Evolutionary conservation across 306 rosid species (phyloP), one percentile per base, ranked within the genome.

Genomic region (Vachellia pachyceras): DNA sequence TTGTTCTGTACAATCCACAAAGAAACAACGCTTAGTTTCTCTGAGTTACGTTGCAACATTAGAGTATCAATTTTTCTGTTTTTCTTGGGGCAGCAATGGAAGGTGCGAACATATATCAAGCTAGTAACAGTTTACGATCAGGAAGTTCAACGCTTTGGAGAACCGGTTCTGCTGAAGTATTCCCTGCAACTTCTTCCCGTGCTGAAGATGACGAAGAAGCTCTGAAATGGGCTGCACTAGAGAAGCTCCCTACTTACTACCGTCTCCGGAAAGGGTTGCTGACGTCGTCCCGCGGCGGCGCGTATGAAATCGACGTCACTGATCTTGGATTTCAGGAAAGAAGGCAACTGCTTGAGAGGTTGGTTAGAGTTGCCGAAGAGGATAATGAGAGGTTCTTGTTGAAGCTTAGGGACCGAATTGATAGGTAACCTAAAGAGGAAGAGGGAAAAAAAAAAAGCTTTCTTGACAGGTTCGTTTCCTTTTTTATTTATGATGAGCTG

Each of bases 191-290:
- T 10, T 77, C 77, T 17, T 77, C 75, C 1, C 39, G 17, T 0
- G 77, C 80, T 15, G 93, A 87, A 36, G 86, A 87, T 2, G 97
- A 91, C 73, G 97, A 90, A 83, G 90, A 80, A 61, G 92, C 91
- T 85, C 90, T 94, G 5, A 88, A 84, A 78, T 90, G 97, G 97
- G 91, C 91, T 61, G 90, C 90, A 0, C 80, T 94, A 5, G 89
- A 94, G 77, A 90, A 73, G 80, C 94, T 94, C 35, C 98, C 97
- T 4, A 92, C 97, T 5, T 90, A 87, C 82, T 75, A 72, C 49
- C 98, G 97, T 57, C 23, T 94, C 42, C 90, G 85, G 76, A 94
- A 84, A 86, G 97, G 97, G 4, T 77, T 94, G 79, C 76, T 94
- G 70, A 72, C 88, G 7, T 42, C 89, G 1, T 79, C 95, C 0